phyloP scores from a whole-genome alignment of 805 yeast genomes.

The Ogataea trehaloabstinens region DNA sequence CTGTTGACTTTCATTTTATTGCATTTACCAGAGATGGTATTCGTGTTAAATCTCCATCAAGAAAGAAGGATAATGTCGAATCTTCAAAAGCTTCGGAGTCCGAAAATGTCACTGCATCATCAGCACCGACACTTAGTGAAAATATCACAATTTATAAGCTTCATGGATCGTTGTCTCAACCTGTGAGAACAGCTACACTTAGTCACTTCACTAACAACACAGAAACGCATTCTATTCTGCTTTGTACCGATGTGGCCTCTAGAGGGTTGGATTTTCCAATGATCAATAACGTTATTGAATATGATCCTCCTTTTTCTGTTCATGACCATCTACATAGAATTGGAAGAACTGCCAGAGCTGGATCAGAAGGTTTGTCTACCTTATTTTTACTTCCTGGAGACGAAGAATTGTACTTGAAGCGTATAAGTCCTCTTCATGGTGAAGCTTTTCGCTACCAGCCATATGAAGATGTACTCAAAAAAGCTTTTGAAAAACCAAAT shows the following conservation, averaged over 20 bases:
- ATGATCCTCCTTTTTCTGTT: constrained; percentile 90
- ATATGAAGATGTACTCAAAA: constrained; percentile 42
- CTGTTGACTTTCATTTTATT: constrained; percentile 90
- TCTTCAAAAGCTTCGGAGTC: constrained; percentile 8
- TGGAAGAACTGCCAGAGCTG: constrained; percentile 99
- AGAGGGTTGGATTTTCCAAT: constrained; percentile 92
- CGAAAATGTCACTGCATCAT: constrained; percentile 39
- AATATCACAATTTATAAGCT: constrained; percentile 57
- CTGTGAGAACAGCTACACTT: constrained; percentile 74
- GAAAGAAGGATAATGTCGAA: constrained; percentile 17
- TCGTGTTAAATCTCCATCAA: constrained; percentile 22
- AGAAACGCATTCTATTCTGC: constrained; percentile 50
- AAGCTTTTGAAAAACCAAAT: constrained; percentile 24
- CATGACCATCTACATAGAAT: constrained; percentile 96
- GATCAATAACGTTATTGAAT: constrained; percentile 83
- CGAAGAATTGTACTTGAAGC: constrained; percentile 80
- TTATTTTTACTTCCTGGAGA: constrained; percentile 83
- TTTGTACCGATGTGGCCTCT: constrained; percentile 97
- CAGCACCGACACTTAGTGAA: constrained; percentile 51
- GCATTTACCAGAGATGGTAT: constrained; percentile 64
- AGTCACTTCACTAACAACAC: constrained; percentile 51
- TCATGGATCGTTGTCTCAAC: constrained; percentile 91
- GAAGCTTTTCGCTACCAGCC: constrained; percentile 41
- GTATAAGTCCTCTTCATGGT: constrained; percentile 56
- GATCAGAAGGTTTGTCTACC: constrained; percentile 73